Evolutionary conservation across 2,329 filamentous ascomycete species (phyloP), one percentile per base, ranked within the genome.

Genomic region (Sporothrix luriei): DNA sequence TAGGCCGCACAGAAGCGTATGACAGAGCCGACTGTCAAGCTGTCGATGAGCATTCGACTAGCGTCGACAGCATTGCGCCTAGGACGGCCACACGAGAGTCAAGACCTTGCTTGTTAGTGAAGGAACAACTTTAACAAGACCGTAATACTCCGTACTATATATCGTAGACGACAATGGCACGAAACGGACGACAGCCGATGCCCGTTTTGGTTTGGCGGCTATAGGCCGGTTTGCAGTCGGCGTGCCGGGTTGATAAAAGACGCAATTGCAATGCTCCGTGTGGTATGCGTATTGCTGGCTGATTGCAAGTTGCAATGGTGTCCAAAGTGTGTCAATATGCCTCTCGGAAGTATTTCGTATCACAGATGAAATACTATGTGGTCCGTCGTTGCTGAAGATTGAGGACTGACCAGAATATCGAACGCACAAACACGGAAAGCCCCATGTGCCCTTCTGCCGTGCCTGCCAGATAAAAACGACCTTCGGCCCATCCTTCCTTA

Each of bases 161-260:
- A n/a, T n/a, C n/a, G n/a, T n/a, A 7, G 33, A 6, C 33, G 33
- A 33, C 33, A 51, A 48, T 49, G 24, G 40, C 9, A 52, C 3
- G 7, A 49, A 48, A 64, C 40, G 40, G 16, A 52, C 3, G 7
- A 49, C 19, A 16, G 19, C 16, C 62, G 46, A 66, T 43, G n/a
- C 40, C 51, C 51, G 11, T 59, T 33, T 67, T 29, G 48, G 62
- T 10, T 40, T 66, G 62, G 62, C 40, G 59, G 59, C 21, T 21
- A n/a, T 24, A 43, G 33, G 38, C 4, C 13, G 38, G 43, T 16
- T 19, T 59, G 33, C 38, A 24, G 26, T n/a, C 14, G 54, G n/a
- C 29, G 2, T 14, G 52, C 26, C 21, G 40, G 13, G 55, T 59
- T 40, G 55, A 61, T 40, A 61, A 61, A 61, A 40, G 55, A 61